These are phyloP conservation scores for Ophiostoma sp. DNA, from an alignment of 2,329 filamentous ascomycete species.

Conservation along the genomic window DNA sequence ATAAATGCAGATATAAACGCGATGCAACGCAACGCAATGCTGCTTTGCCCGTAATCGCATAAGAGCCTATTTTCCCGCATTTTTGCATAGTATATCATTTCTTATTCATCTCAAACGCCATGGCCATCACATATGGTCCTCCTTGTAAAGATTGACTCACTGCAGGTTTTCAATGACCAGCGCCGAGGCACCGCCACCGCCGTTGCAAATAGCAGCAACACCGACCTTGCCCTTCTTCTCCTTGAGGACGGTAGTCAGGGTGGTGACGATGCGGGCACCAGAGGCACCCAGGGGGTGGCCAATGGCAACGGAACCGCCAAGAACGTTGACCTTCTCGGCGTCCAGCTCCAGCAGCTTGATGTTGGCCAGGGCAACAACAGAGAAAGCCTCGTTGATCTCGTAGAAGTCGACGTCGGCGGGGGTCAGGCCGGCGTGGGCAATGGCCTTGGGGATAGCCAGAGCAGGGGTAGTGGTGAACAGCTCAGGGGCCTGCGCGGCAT, in stretches of 20 bases:
- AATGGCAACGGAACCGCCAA: constrained; percentile 90
- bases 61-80: not conserved
- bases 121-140: not conserved
- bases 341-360: constrained; percentile 79
- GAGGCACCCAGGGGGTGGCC: constrained; percentile 93
- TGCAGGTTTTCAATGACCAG: constrained; percentile 77
- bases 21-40: not conserved
- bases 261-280: constrained; percentile 88
- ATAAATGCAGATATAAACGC: not conserved
- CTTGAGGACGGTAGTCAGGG: constrained; percentile 78
- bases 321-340: constrained; percentile 87
- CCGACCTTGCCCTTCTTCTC: constrained; percentile 93
- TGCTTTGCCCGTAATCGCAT: not conserved
- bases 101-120: not conserved
- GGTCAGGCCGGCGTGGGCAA: constrained; percentile 84
- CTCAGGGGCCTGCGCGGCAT: constrained; percentile 83
- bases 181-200: constrained; percentile 90
- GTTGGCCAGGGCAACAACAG: constrained; percentile 92
- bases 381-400: constrained; percentile 99
- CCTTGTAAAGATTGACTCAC: constrained; percentile 35
- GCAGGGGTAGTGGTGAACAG: constrained; percentile 95
- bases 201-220: constrained; percentile 94
- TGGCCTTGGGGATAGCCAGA: constrained; percentile 91
- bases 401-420: constrained; percentile 80
- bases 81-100: not conserved